Evolutionary conservation across 139 green algal genomes (phyloP).

Genomic region (Chlorella vulgaris): DNA sequence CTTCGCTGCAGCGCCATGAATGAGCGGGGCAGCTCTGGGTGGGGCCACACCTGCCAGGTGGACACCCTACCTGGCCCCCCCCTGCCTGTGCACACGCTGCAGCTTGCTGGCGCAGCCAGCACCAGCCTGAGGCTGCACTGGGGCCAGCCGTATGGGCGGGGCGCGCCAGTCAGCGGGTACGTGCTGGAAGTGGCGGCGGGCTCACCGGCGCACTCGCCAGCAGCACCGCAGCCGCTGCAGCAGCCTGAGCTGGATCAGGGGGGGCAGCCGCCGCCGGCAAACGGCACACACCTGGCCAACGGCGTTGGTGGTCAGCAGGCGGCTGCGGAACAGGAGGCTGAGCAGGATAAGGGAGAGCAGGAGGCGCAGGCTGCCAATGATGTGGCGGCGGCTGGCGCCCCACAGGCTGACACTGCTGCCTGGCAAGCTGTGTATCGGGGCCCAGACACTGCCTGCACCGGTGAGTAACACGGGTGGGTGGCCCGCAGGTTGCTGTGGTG

Average conservation of each 20-base stretch:
- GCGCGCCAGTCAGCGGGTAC: slow-evolving; percentile 51
- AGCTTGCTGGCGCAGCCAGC: slow-evolving; percentile 4
- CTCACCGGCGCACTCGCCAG: background rate
- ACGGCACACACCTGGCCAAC: too few species aligned
- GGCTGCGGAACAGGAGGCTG: background rate
- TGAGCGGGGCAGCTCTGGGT: slow-evolving; percentile 46
- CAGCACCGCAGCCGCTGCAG: background rate
- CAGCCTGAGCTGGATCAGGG: background rate
- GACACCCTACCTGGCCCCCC: slow-evolving; percentile 30
- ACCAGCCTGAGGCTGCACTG: slow-evolving; percentile 46
- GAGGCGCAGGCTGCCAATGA: slow-evolving; percentile 4
- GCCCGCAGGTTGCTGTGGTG: background rate
- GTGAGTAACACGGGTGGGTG: background rate
- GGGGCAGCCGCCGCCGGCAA: background rate
- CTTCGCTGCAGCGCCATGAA: slow-evolving; percentile 65
- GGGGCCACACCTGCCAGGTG: slow-evolving; percentile 28
- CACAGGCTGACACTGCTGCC: background rate
- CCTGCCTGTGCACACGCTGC: slow-evolving; percentile 29
- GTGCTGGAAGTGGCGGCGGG: slow-evolving; percentile 26
- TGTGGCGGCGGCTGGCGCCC: background rate
- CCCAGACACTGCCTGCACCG: background rate
- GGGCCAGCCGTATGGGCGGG: slow-evolving; percentile 45
- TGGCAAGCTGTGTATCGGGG: slow-evolving; percentile 56
- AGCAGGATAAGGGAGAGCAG: background rate
- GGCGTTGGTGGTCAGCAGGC: too few species aligned